These are phyloP conservation scores for Spathaspora boniae DNA, from an alignment of 805 yeast species.

Conservation along the genomic window DNA sequence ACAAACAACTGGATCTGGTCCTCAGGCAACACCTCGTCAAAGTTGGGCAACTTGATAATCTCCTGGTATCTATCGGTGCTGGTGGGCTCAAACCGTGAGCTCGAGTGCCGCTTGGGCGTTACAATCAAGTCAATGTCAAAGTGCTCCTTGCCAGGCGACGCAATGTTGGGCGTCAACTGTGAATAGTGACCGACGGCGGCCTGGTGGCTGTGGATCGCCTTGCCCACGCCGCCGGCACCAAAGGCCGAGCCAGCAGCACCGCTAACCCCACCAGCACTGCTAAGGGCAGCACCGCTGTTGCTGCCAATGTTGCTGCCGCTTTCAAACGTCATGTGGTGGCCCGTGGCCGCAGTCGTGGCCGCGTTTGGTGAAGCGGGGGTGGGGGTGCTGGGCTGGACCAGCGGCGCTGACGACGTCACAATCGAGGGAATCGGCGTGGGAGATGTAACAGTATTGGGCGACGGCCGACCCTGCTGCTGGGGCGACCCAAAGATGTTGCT, in stretches of 20 bases:
- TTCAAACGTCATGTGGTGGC: not conserved
- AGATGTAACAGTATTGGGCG: constrained; percentile 7
- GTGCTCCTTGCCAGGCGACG: constrained; percentile 62
- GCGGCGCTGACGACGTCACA: constrained; percentile 3
- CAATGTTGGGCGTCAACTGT: constrained; percentile 31
- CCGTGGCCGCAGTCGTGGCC: constrained; percentile 7
- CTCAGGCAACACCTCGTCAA: constrained; percentile 80
- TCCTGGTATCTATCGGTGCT: constrained; percentile 41
- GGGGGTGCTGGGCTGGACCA: constrained; percentile 15
- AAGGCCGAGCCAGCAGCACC: not conserved
- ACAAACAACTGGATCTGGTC: constrained; percentile 77
- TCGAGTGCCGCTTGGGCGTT: constrained; percentile 84
- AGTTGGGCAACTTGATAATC: constrained; percentile 74
- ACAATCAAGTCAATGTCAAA: constrained; percentile 75
- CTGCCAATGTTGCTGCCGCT: constrained; percentile 9
- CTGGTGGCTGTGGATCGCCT: constrained; percentile 19
- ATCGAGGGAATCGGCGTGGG: constrained; percentile 9
- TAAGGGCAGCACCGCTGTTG: constrained; percentile 4
- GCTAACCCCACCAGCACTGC: constrained; percentile 5
- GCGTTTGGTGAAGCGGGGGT: constrained; percentile 24
- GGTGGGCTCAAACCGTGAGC: constrained; percentile 82
- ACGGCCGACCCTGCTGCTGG: constrained; percentile 12
- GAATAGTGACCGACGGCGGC: constrained; percentile 16
- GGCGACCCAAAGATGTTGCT: constrained; percentile 8
- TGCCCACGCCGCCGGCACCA: constrained; percentile 7